Evolutionary conservation across 1,284 basidiomycete genomes (phyloP), one percentile per base, ranked within the genome.

Genomic region (Moesziomyces parantarcticus): DNA sequence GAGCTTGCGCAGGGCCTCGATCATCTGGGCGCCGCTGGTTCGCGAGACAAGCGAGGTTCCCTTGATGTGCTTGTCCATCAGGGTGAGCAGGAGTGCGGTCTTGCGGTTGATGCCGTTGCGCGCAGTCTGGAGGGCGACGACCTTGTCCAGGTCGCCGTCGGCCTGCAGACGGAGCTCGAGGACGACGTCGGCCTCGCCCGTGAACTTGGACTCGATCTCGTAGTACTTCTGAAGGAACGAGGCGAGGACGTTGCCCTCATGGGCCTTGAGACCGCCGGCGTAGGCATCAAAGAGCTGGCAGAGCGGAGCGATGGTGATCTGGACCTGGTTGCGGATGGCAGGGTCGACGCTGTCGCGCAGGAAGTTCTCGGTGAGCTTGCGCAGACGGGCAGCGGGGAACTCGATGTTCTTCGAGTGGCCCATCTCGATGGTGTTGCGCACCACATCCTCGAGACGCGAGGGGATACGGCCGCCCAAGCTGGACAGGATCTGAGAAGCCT

Each of bases 51-150:
- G 69, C 55, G 62, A 53, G 39, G 69, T 70, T 51, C 65, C 58
- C 71, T 77, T 77, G 73, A 82, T 73, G 70, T 82, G 67, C 60
- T 89, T 89, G 77, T 98, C 94, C 46, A 99, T 88, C 44, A 99
- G 87, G 16, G 89, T 88, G 56, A 95, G 88, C 55, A 97, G 88
- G 47, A 99, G 88, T 79, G 92, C 93, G 76, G 91, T 91, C 87
- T 99, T 99, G 86, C 92, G 91, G 77, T 92, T 91, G 20, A 93
- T 92, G 86, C 95, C 97, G 86, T 93, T 92, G 86, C 99, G 97
- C 75, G 96, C 97, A 56, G 97, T 88, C 25, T 97, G 93, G 41
- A 96, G 87, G 53, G 88, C 88, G 50, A 92, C 91, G 29, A 95
- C 96, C 78, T 91, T 90, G 85, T 97, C 94, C 36, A 98, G 89